phyloP scores from a whole-genome alignment of 768 basidiomycete species.

The Lactarius sanguifluus region DNA sequence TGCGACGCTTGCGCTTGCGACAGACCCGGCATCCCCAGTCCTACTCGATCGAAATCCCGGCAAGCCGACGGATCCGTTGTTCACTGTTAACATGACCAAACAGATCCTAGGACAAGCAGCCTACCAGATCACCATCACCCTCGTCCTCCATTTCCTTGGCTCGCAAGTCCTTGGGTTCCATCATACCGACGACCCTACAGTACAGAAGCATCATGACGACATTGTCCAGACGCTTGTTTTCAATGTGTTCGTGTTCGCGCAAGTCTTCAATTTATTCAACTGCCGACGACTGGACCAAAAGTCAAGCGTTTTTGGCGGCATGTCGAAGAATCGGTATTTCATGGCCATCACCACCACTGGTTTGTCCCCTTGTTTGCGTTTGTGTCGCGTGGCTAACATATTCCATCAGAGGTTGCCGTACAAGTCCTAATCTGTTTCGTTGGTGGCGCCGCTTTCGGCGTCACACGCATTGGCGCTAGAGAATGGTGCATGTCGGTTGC shows the following conservation, averaged over 20 bases:
- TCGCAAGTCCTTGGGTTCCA: constrained; percentile 63
- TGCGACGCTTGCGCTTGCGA: constrained; percentile 94
- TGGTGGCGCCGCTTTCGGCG: constrained; percentile 89
- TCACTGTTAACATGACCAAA: constrained; percentile 94
- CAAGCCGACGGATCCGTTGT: constrained; percentile 81
- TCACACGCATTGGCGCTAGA: constrained; percentile 69
- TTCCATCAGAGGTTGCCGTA: constrained; percentile 70
- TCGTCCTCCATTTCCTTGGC: constrained; percentile 89
- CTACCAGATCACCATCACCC: constrained; percentile 80
- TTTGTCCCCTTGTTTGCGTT: constrained; percentile 38
- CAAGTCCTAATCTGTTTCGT: constrained; percentile 90
- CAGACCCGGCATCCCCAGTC: constrained; percentile 83
- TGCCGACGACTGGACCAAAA: constrained; percentile 82
- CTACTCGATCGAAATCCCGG: constrained; percentile 90
- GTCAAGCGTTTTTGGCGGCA: constrained; percentile 86
- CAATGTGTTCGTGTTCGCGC: constrained; percentile 96
- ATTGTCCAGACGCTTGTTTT: constrained; percentile 89
- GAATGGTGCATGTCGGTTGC: constrained; percentile 95
- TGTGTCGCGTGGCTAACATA: constrained; percentile 11
- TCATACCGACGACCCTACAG: constrained; percentile 34
- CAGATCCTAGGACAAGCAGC: constrained; percentile 88
- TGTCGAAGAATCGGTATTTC: constrained; percentile 80
- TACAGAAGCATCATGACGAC: constrained; percentile 40
- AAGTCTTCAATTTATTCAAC: constrained; percentile 95
- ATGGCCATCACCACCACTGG: constrained; percentile 81